Conservation (phyloP, 1,284 basidiomycete species). For the Trichosporon asahii region DNA sequence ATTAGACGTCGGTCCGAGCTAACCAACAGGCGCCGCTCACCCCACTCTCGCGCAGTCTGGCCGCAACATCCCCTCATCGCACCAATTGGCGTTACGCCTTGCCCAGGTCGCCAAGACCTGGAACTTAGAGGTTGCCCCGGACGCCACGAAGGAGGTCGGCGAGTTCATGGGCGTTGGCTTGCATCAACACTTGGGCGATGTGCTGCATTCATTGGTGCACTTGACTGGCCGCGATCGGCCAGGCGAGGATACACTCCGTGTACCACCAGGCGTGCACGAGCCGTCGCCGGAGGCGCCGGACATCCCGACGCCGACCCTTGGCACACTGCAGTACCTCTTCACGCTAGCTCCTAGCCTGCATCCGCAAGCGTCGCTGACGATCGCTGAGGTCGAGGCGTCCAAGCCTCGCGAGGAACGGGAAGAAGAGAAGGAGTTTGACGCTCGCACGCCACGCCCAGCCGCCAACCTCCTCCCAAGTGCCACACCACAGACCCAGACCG, state of each 20-base stretch:
- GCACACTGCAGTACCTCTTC: constrained; percentile 41
- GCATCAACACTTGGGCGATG: constrained; percentile 41
- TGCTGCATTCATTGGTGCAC: constrained; percentile 39
- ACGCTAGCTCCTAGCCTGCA: constrained; percentile 39
- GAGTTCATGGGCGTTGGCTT: constrained; percentile 49
- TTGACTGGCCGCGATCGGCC: constrained; percentile 39
- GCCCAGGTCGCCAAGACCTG: constrained; percentile 36
- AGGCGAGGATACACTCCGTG: constrained; percentile 34
- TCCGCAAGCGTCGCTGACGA: constrained; percentile 38
- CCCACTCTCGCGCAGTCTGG: constrained; percentile 31
- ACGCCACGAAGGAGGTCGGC: constrained; percentile 35
- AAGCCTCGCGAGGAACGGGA: neutral
- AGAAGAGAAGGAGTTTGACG: neutral
- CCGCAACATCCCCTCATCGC: constrained; percentile 36
- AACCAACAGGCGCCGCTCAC: constrained; percentile 6
- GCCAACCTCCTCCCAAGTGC: neutral
- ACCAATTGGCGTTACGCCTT: constrained; percentile 37
- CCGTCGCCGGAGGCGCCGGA: constrained; percentile 11
- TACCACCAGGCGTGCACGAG: constrained; percentile 27
- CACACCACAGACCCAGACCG: neutral
- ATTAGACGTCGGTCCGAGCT: neutral
- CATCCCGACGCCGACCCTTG: constrained; percentile 30
- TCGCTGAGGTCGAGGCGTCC: constrained; percentile 30
- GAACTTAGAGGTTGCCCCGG: constrained; percentile 32
- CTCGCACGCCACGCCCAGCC: constrained; percentile 8